These are phyloP conservation scores for Kodamaea laetipori DNA, from an alignment of 805 yeast species.

Conservation along the genomic window DNA sequence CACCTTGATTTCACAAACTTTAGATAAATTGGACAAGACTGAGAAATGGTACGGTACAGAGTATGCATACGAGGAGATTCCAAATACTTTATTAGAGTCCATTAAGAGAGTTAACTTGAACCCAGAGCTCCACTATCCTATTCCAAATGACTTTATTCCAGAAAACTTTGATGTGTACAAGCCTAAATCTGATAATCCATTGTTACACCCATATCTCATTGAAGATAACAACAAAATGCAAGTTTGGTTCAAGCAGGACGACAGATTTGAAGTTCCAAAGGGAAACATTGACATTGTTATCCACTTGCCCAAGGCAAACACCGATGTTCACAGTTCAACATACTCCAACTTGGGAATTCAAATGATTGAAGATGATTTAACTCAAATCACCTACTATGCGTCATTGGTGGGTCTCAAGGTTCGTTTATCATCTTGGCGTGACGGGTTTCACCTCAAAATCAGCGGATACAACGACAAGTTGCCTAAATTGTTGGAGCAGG, in stretches of 20 bases:
- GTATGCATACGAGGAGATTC: conserved; percentile 53
- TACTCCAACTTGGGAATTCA: conserved; percentile 66
- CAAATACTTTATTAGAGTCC: conserved; percentile 35
- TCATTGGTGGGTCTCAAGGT: conserved; percentile 74
- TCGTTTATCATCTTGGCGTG: conserved; percentile 58
- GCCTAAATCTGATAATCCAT: conserved; percentile 32
- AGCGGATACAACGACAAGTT: conserved; percentile 86
- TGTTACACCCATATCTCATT: conserved; percentile 63
- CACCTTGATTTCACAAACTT: conserved; percentile 53
- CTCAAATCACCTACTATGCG: conserved; percentile 81
- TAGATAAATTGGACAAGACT: conserved; percentile 44
- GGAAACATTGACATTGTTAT: conserved; percentile 68
- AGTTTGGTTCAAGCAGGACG: conserved; percentile 90
- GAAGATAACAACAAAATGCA: conserved; percentile 51
- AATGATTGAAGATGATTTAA: conserved; percentile 71
- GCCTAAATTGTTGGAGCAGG: conserved; percentile 58
- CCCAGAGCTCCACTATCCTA: conserved; percentile 59
- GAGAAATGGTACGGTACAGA: conserved; percentile 95
- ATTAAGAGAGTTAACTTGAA: conserved; percentile 31
- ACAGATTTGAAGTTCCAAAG: conserved; percentile 85
- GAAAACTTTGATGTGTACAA: conserved; percentile 67
- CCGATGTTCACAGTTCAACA: conserved; percentile 60
- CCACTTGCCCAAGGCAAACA: conserved; percentile 62
- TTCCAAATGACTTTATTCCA: conserved; percentile 79
- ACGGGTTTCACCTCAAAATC: conserved; percentile 68